Percentiles rank a stretch among this genome's conserved stretches.
These are phyloP conservation scores for Aspergillus avenaceus DNA, from an alignment of 495 filamentous ascomycete genomes.

Conservation along the genomic window DNA sequence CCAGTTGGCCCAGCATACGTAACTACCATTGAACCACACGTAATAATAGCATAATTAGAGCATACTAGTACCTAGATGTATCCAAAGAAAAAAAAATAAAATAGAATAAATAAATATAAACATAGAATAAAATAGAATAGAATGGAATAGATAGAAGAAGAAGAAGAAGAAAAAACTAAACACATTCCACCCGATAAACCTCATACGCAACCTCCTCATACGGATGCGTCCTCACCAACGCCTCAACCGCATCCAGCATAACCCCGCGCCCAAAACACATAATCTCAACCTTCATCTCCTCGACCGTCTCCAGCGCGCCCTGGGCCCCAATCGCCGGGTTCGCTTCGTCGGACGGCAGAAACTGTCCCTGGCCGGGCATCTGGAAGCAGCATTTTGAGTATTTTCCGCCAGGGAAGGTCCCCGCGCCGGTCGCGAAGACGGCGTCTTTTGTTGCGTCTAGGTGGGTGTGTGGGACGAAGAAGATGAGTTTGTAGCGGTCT, in stretches of 20 bases:
- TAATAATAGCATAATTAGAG: too few relatives aligned
- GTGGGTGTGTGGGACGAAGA: slow-evolving; percentile 40
- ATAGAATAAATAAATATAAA: too few relatives aligned
- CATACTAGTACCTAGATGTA: too few relatives aligned
- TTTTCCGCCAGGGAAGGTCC: slow-evolving; percentile 39
- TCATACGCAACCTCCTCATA: slow-evolving; percentile 76
- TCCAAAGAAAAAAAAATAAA: too few relatives aligned
- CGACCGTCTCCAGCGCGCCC: slow-evolving; percentile 40
- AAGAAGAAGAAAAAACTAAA: slow-evolving; percentile 36
- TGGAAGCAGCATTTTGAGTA: slow-evolving; percentile 42
- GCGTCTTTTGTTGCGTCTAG: slow-evolving; percentile 43
- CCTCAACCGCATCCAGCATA: slow-evolving; percentile 41
- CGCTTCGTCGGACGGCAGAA: slow-evolving; percentile 35
- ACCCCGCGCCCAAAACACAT: slow-evolving; percentile 48
- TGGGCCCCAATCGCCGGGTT: slow-evolving; percentile 36
- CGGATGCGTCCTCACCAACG: slow-evolving; percentile 60
- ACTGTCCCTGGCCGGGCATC: slow-evolving; percentile 35
- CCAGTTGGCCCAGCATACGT: too few relatives aligned
- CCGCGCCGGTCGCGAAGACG: slow-evolving; percentile 42
- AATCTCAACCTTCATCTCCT: slow-evolving; percentile 51
- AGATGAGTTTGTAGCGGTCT: slow-evolving; percentile 47
- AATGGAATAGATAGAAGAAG: too few relatives aligned
- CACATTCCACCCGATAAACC: slow-evolving; percentile 69
- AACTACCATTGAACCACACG: too few relatives aligned
- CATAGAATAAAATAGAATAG: too few relatives aligned